Base-by-base conservation (phyloP, 1,139 yeast genomes). In the Spencermartinsiella ligniputridi region DNA sequence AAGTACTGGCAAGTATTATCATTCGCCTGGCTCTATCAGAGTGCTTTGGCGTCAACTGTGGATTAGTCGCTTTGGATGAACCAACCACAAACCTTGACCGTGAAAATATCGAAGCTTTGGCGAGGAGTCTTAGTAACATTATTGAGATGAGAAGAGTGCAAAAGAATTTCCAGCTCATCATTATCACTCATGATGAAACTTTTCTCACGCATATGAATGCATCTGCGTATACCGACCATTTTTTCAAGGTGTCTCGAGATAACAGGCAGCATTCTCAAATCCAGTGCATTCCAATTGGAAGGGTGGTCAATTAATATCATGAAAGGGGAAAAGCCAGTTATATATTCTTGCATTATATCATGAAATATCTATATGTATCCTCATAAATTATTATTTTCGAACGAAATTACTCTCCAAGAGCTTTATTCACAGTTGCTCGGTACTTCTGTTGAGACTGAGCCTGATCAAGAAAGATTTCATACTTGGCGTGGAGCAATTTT, bases 11-110 rank as follows among this genome's bases (percentile, higher is more conserved):
- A 0, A 83, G 95, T 45, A 89, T 94, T 43, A 81, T 94, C 32
- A 90, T 94, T 44, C 74, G 99, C 45, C 70, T 94, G 47, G 97
- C 97, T 0, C 69, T 94, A 41, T 95, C 97, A 0, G 98, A 94
- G 63, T 88, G 97, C 60, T 92, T 94, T 69, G 98, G 98, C 6
- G 76, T 81, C 1, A 88, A 85, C 60, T 92, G 97, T 69, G 98
- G 98, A 42, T 83, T 92, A 61, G 87, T 94, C 56, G 96, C 97
- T 0, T 71, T 94, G 37, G 99, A 94, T 66, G 99, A 94, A 66
- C 99, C 99, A 4, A 94, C 99, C 0, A 94, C 98, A 0, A 94
- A 94, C 57, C 72, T 94, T 51, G 99, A 94, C 66, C 79, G 78
- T 46, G 96, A 86, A 47, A 94, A 94, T 61, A 80, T 90, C 41